Conservation (phyloP, 2,329 filamentous ascomycete genomes). For the Orbilia ellipsospora region DNA sequence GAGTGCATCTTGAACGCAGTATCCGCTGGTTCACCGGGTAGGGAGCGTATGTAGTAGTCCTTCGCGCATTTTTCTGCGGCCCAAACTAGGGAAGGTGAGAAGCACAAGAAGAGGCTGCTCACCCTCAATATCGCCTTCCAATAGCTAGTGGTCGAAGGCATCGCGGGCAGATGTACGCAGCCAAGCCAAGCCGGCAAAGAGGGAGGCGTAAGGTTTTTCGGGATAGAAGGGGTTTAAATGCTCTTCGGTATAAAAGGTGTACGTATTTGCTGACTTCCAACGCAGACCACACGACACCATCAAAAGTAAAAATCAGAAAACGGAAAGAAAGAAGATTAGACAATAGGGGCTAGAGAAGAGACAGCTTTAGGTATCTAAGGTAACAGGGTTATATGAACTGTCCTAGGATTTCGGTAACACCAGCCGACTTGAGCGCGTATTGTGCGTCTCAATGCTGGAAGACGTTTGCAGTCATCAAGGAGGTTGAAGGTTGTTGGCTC, state of each 20-base stretch:
- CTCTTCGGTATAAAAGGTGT: slow-evolving; percentile 7
- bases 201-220: slow-evolving; percentile 7
- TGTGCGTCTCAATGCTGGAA: no score
- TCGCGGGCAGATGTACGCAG: slow-evolving; percentile 11
- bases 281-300: slow-evolving; percentile 31
- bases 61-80: slow-evolving; percentile 72
- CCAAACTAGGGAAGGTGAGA: slow-evolving; percentile 60
- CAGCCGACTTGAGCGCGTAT: no score
- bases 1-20: slow-evolving; percentile 96
- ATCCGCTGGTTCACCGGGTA: slow-evolving; percentile 84
- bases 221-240: slow-evolving; percentile 1
- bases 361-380: background rate
- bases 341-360: background rate
- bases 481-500: background rate
- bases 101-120: slow-evolving; percentile 25
- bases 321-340: background rate
- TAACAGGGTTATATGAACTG: no score
- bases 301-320: slow-evolving; percentile 1
- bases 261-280: slow-evolving; percentile 35
- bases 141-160: slow-evolving; percentile 32
- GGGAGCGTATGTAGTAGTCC: slow-evolving; percentile 87
- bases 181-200: background rate
- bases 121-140: slow-evolving; percentile 25
- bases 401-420: no score
- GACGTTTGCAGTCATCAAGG: no score